Base-by-base conservation (phyloP, 331 rosid species). In the Quercus tomentella region DNA sequence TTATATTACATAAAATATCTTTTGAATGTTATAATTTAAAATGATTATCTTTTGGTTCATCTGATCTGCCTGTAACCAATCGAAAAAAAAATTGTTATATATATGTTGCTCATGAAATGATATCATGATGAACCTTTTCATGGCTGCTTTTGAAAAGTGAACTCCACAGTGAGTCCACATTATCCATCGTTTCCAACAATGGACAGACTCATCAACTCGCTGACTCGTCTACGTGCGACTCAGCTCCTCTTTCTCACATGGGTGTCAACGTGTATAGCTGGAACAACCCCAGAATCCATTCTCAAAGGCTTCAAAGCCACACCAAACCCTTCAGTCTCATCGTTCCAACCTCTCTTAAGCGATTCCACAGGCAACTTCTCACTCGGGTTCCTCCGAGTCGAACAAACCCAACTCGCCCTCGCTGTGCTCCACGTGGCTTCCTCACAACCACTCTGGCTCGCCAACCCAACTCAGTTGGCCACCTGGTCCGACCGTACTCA, bases 341-440 rank as follows among this genome's bases (percentile, higher is more conserved):
- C 93, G 69, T 95, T 95, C 80, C 96, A 93, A 60, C 43, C 97
- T 4, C 54, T 95, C 60, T 88, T 95, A 23, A 69, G 2, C 31
- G 98, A 95, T 73, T 70, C 86, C 5, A 81, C 58, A 1, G 91
- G 88, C 1, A 91, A 91, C 65, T 89, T 95, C 82, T 91, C 99
- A 0, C 76, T 95, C 4, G 94, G 98, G 16, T 91, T 95, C 84
- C 96, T 91, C 89, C 95, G 97, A 17, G 76, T 79, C 33, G 81
- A 84, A 62, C 75, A 12, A 28, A 75, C 84, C 84, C 85, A 82
- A 51, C 92, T 95, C 5, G 56, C 91, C 26, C 90, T 95, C 2
- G 91, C 88, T 1, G 74, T 95, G 67, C 41, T 95, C 60, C 99
- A 95, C 82, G 80, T 90, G 54, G 77, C 89, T 3, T 95, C 99